Base-by-base conservation (phyloP, 2,329 filamentous ascomycete genomes). In the Zalaria obscura region DNA sequence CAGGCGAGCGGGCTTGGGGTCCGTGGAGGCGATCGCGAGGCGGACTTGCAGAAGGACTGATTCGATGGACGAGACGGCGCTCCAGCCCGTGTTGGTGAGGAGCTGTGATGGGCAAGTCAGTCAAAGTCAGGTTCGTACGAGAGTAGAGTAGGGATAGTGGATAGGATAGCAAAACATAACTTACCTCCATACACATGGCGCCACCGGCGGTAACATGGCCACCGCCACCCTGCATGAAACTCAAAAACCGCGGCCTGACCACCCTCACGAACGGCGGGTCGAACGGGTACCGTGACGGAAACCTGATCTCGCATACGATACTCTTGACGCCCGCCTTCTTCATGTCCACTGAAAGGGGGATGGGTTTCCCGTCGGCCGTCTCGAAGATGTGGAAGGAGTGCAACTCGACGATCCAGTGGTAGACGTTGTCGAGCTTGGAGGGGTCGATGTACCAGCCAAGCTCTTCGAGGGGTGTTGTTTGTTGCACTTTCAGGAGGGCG, bases 321-420 rank as follows among this genome's bases (percentile, higher is more conserved):
- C 83, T 87, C 25, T 68, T 73, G 43, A 81, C 50, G 0, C 67
- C 68, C 1, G 65, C 67, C 2, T 56, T 52, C 56, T 78, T 76
- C 76, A 94, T 85, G 54, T 94, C 87, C 40, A 72, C 55, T 0
- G 82, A 78, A 1, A 95, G 66, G 1, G 82, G 83, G 0, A 91
- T 67, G 9, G 46, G 48, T 27, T 47, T 45, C 4, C 38, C 38
- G 41, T 48, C 47, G 11, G 50, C 45, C 42, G 49, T 40, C 33
- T 51, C 46, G 43, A 58, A 54, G 5, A 48, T 51, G 1, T 63
- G 57, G 52, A 94, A 93, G 35, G 80, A 84, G 57, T 94, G 88
- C 1, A 95, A 66, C 57, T 94, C 83, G 4, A 93, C 78, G 44
- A 93, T 86, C 87, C 87, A 93, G 53, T 93, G 86, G 53, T 91